These are phyloP conservation scores for Hypocrella siamensis DNA, from an alignment of 2,329 filamentous ascomycete genomes.

Conservation along the genomic window DNA sequence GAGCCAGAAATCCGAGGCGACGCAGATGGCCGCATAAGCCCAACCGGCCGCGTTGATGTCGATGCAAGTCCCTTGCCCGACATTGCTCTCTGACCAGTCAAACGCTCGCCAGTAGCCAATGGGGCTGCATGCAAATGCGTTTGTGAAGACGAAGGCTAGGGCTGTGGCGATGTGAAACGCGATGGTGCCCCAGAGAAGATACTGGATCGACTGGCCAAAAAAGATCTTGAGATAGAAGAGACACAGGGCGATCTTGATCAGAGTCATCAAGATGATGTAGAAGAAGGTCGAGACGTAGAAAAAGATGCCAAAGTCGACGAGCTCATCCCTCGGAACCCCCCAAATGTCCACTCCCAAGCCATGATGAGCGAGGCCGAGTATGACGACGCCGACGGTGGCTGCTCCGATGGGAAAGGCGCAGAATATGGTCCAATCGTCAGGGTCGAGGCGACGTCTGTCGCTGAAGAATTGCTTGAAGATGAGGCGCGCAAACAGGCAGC, in stretches of 20 bases:
- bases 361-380: conserved; percentile 10
- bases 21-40: conserved; percentile 29
- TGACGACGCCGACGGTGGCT: conserved; percentile 10
- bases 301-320: conserved; percentile 21
- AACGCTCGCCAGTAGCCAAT: conserved; percentile 19
- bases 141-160: conserved; percentile 19
- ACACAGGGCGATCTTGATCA: conserved; percentile 29
- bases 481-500: conserved; percentile 19
- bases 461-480: conserved; percentile 11
- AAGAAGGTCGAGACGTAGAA: conserved; percentile 21
- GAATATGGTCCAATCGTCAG: conserved; percentile 16
- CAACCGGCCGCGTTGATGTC: conserved; percentile 27
- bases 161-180: conserved; percentile 19
- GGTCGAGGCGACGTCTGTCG: conserved; percentile 11
- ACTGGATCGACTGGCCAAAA: conserved; percentile 15
- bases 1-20: conserved; percentile 29
- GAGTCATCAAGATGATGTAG: conserved; percentile 24
- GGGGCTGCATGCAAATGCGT: conserved; percentile 28
- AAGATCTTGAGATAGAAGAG: conserved; percentile 35
- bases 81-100: conserved; percentile 22
- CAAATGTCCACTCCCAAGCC: conserved; percentile 28
- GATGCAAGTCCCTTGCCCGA: conserved; percentile 31
- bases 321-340: conserved; percentile 18
- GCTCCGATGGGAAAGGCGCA: conserved; percentile 9
- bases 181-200: conserved; percentile 19